Conservation (phyloP, 306 rosid species). For the Quercus mongolica region DNA sequence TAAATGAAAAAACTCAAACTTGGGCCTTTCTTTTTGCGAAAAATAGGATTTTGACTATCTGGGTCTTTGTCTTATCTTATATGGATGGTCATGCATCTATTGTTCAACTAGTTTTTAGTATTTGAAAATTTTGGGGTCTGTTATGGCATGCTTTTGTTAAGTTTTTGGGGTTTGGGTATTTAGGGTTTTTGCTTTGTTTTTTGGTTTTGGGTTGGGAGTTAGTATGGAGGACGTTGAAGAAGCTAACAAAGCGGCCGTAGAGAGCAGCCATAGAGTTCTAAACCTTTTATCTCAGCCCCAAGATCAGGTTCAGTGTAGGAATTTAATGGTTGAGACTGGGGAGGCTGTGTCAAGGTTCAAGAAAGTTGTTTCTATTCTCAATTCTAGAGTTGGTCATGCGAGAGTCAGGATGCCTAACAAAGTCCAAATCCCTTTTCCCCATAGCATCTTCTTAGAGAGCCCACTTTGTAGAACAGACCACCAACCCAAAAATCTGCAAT, state of each 20-base stretch:
- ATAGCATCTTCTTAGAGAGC: slow-evolving; percentile 60
- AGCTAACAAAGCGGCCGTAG: slow-evolving; percentile 80
- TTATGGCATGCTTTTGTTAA: slow-evolving; percentile 28
- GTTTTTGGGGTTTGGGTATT: slow-evolving; percentile 21
- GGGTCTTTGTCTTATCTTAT: slow-evolving; percentile 30
- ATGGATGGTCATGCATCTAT: slow-evolving; percentile 35
- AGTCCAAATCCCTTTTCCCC: slow-evolving; percentile 51
- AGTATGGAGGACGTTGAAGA: slow-evolving; percentile 80
- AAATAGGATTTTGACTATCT: slow-evolving; percentile 41
- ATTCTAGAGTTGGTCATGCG: slow-evolving; percentile 75
- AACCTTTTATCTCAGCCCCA: slow-evolving; percentile 60
- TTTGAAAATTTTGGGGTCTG: slow-evolving; percentile 9
- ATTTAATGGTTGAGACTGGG: slow-evolving; percentile 67
- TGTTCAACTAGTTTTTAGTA: slow-evolving; percentile 17
- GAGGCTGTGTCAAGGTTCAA: slow-evolving; percentile 83
- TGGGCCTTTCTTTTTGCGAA: slow-evolving; percentile 35
- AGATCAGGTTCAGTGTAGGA: slow-evolving; percentile 60
- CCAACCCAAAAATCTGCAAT: slow-evolving; percentile 38
- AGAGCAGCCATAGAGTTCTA: slow-evolving; percentile 76
- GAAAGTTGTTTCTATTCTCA: slow-evolving; percentile 83
- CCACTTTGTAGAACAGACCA: slow-evolving; percentile 46
- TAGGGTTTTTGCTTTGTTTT: slow-evolving; percentile 9
- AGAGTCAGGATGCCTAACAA: slow-evolving; percentile 67
- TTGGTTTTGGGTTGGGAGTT: slow-evolving; percentile 14
- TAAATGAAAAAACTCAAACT: slow-evolving; percentile 8